Evolutionary conservation across 331 rosid species (phyloP).

Genomic region (Malus hybrid): DNA sequence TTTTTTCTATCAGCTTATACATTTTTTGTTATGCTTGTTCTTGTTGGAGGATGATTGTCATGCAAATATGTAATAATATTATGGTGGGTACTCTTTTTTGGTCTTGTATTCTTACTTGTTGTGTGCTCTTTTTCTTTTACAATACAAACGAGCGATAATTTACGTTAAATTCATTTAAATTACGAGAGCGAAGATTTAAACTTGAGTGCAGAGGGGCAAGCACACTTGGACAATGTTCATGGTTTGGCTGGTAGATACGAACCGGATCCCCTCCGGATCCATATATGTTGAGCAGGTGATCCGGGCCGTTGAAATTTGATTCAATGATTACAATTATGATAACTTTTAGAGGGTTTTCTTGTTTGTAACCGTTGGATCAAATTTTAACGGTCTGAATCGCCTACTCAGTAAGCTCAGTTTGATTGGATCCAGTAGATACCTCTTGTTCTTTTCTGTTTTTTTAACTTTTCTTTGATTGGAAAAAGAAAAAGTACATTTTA

Average conservation of each 20-base stretch:
- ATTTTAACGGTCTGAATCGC: no score
- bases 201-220: no score
- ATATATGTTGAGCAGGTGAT: no score
- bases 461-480: neutral
- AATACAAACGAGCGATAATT: no score
- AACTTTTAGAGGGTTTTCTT: no score
- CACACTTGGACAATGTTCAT: neutral
- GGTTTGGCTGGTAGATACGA: neutral
- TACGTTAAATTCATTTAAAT: no score
- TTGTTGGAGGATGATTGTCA: conserved; percentile 3
- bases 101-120: neutral
- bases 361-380: no score
- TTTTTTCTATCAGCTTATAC: neutral
- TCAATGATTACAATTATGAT: no score
- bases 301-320: no score
- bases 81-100: neutral
- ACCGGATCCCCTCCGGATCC: no score
- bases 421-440: neutral
- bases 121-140: neutral
- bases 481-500: neutral
- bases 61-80: neutral
- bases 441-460: neutral
- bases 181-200: neutral
- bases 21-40: neutral
- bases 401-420: no score